phyloP scores from a whole-genome alignment of 768 basidiomycete species.

The Chalciporus chontae region DNA sequence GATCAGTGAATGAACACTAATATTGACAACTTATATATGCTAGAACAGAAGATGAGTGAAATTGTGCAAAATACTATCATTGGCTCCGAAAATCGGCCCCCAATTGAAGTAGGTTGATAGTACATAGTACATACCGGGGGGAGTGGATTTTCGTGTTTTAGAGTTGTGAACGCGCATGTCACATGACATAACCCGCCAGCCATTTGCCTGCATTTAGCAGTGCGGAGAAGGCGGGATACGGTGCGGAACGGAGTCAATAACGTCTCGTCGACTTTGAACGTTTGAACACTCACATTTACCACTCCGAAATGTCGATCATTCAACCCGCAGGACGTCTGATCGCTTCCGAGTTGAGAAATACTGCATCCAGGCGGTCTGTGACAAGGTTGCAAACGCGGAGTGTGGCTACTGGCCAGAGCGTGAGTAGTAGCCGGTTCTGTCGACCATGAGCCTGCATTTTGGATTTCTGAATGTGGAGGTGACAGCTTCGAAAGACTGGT shows the following conservation, averaged over 20 bases:
- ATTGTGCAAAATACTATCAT: too few relatives aligned
- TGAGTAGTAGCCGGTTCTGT: constrained; percentile 4
- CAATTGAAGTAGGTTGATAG: too few relatives aligned
- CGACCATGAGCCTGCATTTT: background rate
- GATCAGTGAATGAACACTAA: too few relatives aligned
- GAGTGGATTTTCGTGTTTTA: too few relatives aligned
- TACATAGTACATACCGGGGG: too few relatives aligned
- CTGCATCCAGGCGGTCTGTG: background rate
- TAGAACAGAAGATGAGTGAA: too few relatives aligned
- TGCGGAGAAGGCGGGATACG: constrained; percentile 8
- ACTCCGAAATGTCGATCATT: constrained; percentile 3
- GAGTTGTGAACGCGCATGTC: too few relatives aligned
- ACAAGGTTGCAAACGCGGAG: constrained; percentile 5
- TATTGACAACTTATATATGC: too few relatives aligned
- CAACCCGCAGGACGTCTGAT: constrained; percentile 1
- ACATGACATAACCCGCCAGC: too few relatives aligned
- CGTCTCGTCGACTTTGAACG: background rate
- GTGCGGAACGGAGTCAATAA: background rate
- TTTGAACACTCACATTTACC: background rate
- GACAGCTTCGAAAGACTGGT: constrained; percentile 58
- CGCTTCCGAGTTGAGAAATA: constrained; percentile 1
- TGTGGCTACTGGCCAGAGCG: constrained; percentile 20
- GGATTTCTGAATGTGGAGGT: background rate
- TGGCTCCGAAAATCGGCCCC: too few relatives aligned
- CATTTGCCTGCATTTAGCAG: background rate